Evolutionary conservation across 768 basidiomycete genomes (phyloP), one percentile per base, ranked within the genome.

Genomic region (Suillus paluster): DNA sequence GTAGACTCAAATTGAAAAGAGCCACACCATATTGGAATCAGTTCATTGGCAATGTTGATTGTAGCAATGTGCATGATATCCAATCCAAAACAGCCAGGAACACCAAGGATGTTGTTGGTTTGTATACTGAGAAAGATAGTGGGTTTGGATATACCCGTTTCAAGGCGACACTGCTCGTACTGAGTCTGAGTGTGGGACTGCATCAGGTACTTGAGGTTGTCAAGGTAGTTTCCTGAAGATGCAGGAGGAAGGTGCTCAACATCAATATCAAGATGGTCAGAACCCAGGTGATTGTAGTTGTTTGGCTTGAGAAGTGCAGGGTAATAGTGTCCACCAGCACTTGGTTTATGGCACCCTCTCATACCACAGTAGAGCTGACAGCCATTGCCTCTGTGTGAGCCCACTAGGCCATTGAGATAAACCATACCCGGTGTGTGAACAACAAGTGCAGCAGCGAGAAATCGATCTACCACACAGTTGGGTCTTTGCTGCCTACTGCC

Each of bases 1-100:
- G 36, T 21, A 0, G 39, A 17, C 4, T 63, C 66, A 7, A 25
- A 68, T 5, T 63, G 54, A 12, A 75, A 50, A 1, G 61, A 64
- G 14, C 72, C 74, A 5, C 66, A 64, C 64, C 71, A 72, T 10
- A 73, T 63, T 0, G 57, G 38, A 38, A 69, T 52, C 15, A 70
- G 34, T 5, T 68, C 59, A 4, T 75, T 66, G 0, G 64, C 41
- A 0, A 73, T 15, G 52, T 77, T 78, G 12, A 46, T 46, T 6
- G 55, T 38, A 4, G 69, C 19, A 0, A 78, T 66, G 63, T 83
- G 81, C 81, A 83, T 83, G 1, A 72, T 23, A 62, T 83, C 80
- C 14, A 70, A 66, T 1, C 69, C 39, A 61, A 81, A 81, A 33
- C 70, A 69, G 1, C 36, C 27, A 2, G 81, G 79, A 12, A 79